These are phyloP conservation scores for Capsicum baccatum DNA, from an alignment of 257 asterid genomes.

Conservation along the genomic window DNA sequence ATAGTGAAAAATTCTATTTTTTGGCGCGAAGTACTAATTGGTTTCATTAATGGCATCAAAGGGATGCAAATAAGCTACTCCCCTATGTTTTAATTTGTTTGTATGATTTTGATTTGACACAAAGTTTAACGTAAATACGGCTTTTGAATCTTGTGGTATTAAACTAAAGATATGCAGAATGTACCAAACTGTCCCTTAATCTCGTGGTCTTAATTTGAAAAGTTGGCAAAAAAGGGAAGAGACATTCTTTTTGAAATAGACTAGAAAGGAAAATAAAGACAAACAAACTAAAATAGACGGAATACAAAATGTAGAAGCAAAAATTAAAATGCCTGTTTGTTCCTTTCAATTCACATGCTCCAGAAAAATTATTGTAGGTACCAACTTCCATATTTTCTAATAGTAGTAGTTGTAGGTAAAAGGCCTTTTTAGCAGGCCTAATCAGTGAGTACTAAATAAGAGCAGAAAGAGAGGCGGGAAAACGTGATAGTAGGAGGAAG, in stretches of 20 bases:
- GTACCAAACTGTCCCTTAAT: background rate
- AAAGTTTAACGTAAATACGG: too few relatives aligned
- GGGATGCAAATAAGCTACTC: background rate
- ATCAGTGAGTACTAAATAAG: background rate
- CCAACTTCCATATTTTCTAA: background rate
- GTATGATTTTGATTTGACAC: background rate
- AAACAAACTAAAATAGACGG: background rate
- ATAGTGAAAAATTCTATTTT: background rate
- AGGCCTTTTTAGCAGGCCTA: too few relatives aligned
- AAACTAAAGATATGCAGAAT: background rate
- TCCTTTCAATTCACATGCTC: background rate
- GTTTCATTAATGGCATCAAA: background rate
- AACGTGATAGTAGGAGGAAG: background rate
- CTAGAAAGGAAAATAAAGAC: background rate
- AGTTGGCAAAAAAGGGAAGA: background rate
- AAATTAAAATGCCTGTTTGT: background rate
- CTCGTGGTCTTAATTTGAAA: background rate
- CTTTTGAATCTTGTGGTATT: background rate
- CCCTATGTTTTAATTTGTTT: background rate
- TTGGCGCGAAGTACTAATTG: too few relatives aligned
- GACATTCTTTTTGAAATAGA: background rate
- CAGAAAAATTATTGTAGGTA: background rate
- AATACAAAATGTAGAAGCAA: background rate
- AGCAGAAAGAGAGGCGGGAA: constrained; percentile 42
- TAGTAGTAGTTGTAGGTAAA: too few relatives aligned